phyloP scores from a whole-genome alignment of 208 protist species.

The Crithidia acanthocephali region DNA sequence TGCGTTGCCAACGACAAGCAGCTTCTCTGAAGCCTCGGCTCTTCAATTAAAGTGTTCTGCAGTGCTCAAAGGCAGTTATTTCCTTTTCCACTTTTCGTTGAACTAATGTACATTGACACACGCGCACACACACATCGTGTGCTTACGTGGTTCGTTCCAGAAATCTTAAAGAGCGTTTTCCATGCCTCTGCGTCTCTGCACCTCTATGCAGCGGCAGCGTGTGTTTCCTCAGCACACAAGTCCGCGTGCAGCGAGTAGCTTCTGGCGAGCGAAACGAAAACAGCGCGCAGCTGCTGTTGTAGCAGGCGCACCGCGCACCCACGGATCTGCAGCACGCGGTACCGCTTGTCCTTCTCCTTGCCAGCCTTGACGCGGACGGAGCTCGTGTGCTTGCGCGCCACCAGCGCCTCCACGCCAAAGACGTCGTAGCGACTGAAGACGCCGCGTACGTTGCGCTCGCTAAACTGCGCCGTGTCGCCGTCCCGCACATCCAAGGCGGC shows the following conservation, averaged over 20 bases:
- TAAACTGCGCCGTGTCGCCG: slow-evolving; percentile 36
- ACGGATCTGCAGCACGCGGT: slow-evolving; percentile 29
- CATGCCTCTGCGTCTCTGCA: not conserved
- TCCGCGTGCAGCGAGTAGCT: slow-evolving; percentile 65
- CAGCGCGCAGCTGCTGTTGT: slow-evolving; percentile 35
- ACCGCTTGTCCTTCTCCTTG: slow-evolving; percentile 25
- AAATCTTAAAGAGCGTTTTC: too few relatives aligned
- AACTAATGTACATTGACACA: too few relatives aligned
- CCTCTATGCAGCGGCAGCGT: not conserved
- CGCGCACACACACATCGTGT: not conserved
- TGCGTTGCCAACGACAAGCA: too few relatives aligned
- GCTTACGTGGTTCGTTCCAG: too few relatives aligned
- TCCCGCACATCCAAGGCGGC: slow-evolving; percentile 33
- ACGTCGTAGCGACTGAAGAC: slow-evolving; percentile 50
- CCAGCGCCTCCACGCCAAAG: slow-evolving; percentile 61
- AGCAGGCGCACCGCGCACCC: slow-evolving; percentile 56
- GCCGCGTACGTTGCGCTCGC: slow-evolving; percentile 34
- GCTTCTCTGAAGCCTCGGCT: too few relatives aligned
- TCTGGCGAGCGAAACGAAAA: slow-evolving; percentile 49
- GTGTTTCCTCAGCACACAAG: slow-evolving; percentile 21
- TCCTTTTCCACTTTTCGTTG: too few relatives aligned
- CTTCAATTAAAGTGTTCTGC: too few relatives aligned
- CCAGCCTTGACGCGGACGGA: slow-evolving; percentile 59
- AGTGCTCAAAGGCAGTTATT: too few relatives aligned
- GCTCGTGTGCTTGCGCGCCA: slow-evolving; percentile 48